Evolutionary conservation across 2,329 filamentous ascomycete species (phyloP).

Genomic region (Xylaria sp.): DNA sequence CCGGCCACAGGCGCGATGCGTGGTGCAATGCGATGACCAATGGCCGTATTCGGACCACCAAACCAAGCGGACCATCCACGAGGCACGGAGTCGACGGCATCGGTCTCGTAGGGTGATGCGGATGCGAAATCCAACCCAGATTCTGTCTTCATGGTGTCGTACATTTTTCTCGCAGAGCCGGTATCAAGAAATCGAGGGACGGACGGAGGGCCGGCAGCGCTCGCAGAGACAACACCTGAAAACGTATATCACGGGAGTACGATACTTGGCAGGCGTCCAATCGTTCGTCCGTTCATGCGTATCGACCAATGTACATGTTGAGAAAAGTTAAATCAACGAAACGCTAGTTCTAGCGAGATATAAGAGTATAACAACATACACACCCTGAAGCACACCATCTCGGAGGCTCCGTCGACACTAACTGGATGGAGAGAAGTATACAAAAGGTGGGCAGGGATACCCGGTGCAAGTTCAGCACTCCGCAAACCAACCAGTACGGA

Average conservation of each 20-base stretch:
- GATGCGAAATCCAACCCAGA: conserved; percentile 40
- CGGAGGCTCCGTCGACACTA: conserved; percentile 30
- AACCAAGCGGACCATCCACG: conserved; percentile 53
- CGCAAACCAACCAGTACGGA: not conserved
- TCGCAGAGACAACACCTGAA: not conserved
- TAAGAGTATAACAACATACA: conserved; percentile 13
- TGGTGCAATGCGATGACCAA: conserved; percentile 64
- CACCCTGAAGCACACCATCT: conserved; percentile 26
- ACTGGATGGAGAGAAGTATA: not conserved
- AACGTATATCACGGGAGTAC: not conserved
- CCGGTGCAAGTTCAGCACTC: too few relatives aligned
- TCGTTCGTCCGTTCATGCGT: not conserved
- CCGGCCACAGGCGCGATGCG: conserved; percentile 45
- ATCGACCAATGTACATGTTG: conserved; percentile 11
- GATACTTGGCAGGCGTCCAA: not conserved
- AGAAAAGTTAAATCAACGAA: conserved; percentile 1
- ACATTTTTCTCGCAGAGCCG: not conserved
- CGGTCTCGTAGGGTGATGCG: conserved; percentile 55
- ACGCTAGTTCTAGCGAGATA: not conserved
- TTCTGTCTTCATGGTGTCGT: conserved; percentile 40
- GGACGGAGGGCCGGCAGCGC: not conserved
- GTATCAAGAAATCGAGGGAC: not conserved
- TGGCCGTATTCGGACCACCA: conserved; percentile 52
- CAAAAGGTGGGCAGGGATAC: not conserved
- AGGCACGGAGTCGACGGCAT: conserved; percentile 56